Evolutionary conservation across 2,329 filamentous ascomycete species (phyloP), one percentile per base, ranked within the genome.

Genomic region (Fusarium buxicola): DNA sequence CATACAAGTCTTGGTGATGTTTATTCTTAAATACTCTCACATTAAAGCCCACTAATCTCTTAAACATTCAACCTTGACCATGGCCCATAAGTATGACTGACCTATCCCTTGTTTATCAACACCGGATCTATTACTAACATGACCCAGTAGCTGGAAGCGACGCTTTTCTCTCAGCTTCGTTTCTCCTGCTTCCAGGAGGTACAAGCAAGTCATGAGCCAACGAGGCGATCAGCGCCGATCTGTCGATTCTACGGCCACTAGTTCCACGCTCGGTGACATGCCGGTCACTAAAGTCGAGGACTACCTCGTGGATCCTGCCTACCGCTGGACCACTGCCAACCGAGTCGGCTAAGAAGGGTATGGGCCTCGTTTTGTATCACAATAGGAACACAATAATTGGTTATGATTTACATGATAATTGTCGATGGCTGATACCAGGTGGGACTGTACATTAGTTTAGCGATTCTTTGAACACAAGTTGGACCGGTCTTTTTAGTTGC

Each of bases 321-420:
- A 48, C 27, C 60, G 61, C 10, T 64, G 50, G 61, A 64, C 60
- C 3, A 64, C 60, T 4, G 49, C 55, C 9, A 65, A 64, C 7
- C 12, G 56, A 15, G 16, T 57, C 18, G 47, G 38, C 1, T 54
- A 38, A 8, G 13, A 12, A 28, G 2, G 2, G 1, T 8, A 44
- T 2, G 8, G 2, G 21, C 6, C 21, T 21, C 21, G 21, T 21
- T 21, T 4, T 21, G 21, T 21, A 21, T 6, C 21, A 6, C 21
- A 21, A 21, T 15, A 24, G 9, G 8, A 8, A 28, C 3, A 32
- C 7, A 30, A n/a, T 18, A 9, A 15, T 2, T 1, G 4, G 15
- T 0, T 21, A 30, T 8, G 6, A 4, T 16, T 12, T 12, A 1
- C 15, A 16, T 18, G 8, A 13, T 18, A 8, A 8, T 10, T 7